These are phyloP conservation scores for Periconia sp. DNA, from an alignment of 2,329 filamentous ascomycete species.

Conservation along the genomic window DNA sequence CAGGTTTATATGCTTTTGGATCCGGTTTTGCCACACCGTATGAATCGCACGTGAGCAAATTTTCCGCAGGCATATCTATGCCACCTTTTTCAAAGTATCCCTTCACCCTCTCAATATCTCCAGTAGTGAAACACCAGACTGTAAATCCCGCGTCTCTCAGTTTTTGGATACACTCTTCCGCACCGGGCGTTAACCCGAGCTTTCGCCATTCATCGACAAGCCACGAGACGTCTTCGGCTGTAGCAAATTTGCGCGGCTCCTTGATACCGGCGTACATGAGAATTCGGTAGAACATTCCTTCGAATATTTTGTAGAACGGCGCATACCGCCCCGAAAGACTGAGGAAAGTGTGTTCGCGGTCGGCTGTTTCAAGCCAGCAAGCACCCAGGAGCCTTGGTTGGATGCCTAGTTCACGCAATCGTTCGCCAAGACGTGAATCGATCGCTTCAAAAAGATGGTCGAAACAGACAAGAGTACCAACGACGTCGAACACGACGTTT, in stretches of 20 bases:
- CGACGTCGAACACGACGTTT: slow-evolving; percentile 43
- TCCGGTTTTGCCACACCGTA: slow-evolving; percentile 55
- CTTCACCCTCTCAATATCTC: slow-evolving; percentile 52
- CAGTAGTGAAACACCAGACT: slow-evolving; percentile 58
- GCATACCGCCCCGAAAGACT: slow-evolving; percentile 49
- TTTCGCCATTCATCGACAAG: slow-evolving; percentile 45
- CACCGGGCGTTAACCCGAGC: slow-evolving; percentile 39
- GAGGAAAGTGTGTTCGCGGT: slow-evolving; percentile 55
- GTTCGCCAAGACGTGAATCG: slow-evolving; percentile 45
- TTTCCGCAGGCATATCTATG: slow-evolving; percentile 54
- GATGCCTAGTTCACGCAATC: slow-evolving; percentile 44
- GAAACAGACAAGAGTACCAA: slow-evolving; percentile 55
- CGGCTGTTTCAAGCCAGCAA: slow-evolving; percentile 51
- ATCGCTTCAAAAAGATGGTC: slow-evolving; percentile 48
- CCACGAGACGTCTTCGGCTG: slow-evolving; percentile 46
- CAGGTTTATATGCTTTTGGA: slow-evolving; percentile 48
- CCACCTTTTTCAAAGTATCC: slow-evolving; percentile 56
- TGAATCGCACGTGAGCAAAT: slow-evolving; percentile 56
- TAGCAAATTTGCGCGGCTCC: slow-evolving; percentile 47
- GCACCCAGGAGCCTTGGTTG: slow-evolving; percentile 49
- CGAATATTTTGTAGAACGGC: slow-evolving; percentile 48
- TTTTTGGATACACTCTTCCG: slow-evolving; percentile 46
- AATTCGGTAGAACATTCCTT: slow-evolving; percentile 53
- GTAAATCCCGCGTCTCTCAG: slow-evolving; percentile 53
- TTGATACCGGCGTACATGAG: slow-evolving; percentile 49